Percentiles rank a stretch among this genome's conserved stretches.
Evolutionary conservation across 805 yeast genomes (phyloP).

Genomic region (Monosporozyma unispora): DNA sequence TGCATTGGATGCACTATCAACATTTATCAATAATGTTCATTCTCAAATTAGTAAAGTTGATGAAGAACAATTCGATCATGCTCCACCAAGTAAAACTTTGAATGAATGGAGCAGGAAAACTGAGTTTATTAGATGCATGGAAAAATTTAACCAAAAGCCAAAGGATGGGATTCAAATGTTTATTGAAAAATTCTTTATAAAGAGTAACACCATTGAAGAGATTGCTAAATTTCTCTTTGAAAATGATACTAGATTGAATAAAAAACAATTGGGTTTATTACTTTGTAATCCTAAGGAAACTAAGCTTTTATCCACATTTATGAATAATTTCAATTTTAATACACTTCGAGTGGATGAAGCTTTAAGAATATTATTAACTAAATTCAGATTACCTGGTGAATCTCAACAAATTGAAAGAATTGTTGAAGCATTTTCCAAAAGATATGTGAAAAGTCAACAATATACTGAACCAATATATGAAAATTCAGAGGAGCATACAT

Average conservation of each 20-base stretch:
- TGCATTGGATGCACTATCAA: slow-evolving; percentile 77
- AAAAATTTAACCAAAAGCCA: slow-evolving; percentile 68
- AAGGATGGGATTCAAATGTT: slow-evolving; percentile 61
- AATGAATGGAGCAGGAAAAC: slow-evolving; percentile 46
- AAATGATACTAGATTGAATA: slow-evolving; percentile 74
- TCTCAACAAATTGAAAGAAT: slow-evolving; percentile 93
- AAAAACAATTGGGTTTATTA: slow-evolving; percentile 77
- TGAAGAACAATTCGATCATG: slow-evolving; percentile 17
- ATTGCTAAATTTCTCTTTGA: slow-evolving; percentile 70
- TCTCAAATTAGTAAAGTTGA: slow-evolving; percentile 31
- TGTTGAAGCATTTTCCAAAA: slow-evolving; percentile 75
- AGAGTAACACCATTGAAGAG: slow-evolving; percentile 41
- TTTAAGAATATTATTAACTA: slow-evolving; percentile 65
- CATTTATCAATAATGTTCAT: slow-evolving; percentile 55
- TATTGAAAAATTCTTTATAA: slow-evolving; percentile 54
- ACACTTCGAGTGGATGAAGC: slow-evolving; percentile 89
- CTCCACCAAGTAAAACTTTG: slow-evolving; percentile 17
- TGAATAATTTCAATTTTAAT: slow-evolving; percentile 63
- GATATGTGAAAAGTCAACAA: slow-evolving; percentile 60
- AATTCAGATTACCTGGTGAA: slow-evolving; percentile 93
- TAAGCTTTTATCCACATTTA: slow-evolving; percentile 52
- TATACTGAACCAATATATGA: slow-evolving; percentile 13
- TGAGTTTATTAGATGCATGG: slow-evolving; percentile 67
- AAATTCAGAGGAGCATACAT: slow-evolving; percentile 27
- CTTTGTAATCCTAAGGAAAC: slow-evolving; percentile 67